Evolutionary conservation across 75 land plant species (phyloP).

Genomic region (Selaginella moellendorffii): DNA sequence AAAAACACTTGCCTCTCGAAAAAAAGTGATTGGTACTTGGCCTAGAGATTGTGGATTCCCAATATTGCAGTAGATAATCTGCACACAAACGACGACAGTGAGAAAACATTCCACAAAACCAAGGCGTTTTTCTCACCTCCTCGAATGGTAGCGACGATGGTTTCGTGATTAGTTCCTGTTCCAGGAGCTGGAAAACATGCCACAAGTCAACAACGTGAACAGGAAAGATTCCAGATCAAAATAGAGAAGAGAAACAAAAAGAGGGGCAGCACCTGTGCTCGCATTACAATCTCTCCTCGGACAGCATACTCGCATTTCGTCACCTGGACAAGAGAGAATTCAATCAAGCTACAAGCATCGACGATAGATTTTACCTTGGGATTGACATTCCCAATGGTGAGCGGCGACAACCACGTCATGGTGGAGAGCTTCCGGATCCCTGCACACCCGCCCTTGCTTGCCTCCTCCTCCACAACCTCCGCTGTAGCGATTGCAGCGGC

Average conservation of each 20-base stretch:
- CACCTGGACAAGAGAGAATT: slow-evolving; percentile 35
- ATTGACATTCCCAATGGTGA: not conserved
- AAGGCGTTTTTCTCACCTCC: slow-evolving; percentile 40
- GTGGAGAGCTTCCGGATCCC: not conserved
- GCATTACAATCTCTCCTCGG: slow-evolving; percentile 81
- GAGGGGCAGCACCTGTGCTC: slow-evolving; percentile 64
- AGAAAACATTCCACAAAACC: not conserved
- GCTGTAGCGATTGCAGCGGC: too few species aligned
- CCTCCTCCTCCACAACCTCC: too few species aligned
- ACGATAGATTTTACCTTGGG: not conserved
- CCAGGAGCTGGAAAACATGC: slow-evolving; percentile 42
- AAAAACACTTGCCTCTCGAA: slow-evolving; percentile 60
- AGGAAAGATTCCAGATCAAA: not conserved
- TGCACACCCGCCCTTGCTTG: too few species aligned
- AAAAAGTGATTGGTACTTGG: slow-evolving; percentile 89
- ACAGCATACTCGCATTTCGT: slow-evolving; percentile 88
- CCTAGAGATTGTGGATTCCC: slow-evolving; percentile 99
- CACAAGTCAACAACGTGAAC: not conserved
- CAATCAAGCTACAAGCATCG: not conserved
- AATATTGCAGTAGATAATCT: slow-evolving; percentile 74
- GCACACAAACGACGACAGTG: not conserved
- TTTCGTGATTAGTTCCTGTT: slow-evolving; percentile 47
- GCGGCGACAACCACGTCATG: not conserved
- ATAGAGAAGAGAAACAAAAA: not conserved
- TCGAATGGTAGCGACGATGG: slow-evolving; percentile 84